Evolutionary conservation across 2,329 filamentous ascomycete species (phyloP), one percentile per base, ranked within the genome.

Genomic region (Thyridium curvatum): DNA sequence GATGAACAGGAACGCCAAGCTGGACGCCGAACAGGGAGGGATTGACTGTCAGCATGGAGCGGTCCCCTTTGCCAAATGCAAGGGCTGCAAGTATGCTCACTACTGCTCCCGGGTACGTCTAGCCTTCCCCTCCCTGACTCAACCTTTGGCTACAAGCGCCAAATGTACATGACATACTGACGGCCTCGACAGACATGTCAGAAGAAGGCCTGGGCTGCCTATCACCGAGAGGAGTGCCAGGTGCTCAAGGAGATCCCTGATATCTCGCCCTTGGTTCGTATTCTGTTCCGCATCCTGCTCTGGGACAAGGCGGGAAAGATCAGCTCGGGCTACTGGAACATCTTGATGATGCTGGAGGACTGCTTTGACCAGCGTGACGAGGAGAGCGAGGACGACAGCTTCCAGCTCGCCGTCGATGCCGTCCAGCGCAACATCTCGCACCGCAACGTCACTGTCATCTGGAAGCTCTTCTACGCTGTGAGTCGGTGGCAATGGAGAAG

Each of bases 181-280:
- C 18, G 7, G 6, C 16, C 5, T n/a, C 38, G 18, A 5, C 18
- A 59, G 54, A 21, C 44, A 14, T 61, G 58, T 38, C 56, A 59
- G 33, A 42, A 43, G 30, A 42, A 42, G 12, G 55, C 55, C 0
- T 59, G 55, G 55, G 39, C 35, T n/a, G 37, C 35, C 3, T 57
- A 52, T 34, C 58, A 61, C 44, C 53, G 46, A 16, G 46, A 51
- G 30, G 58, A 61, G 40, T 60, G 58, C 44, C 38, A 41, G 14
- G 17, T 53, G 1, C 41, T 60, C 26, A 38, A 39, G 16, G 34
- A 47, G 6, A 34, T 29, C 4, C 49, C 51, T 2, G 15, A 13
- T 8, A 41, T 55, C 29, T 37, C 39, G 3, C 16, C 47, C 5
- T 34, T 47, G n/a, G 35, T 44, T 10, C 41, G 54, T 4, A 39